Percentiles rank a stretch among this genome's conserved stretches.
These are phyloP conservation scores for Cymodocea nodosa DNA, from an alignment of 116 monocot species.

Conservation along the genomic window DNA sequence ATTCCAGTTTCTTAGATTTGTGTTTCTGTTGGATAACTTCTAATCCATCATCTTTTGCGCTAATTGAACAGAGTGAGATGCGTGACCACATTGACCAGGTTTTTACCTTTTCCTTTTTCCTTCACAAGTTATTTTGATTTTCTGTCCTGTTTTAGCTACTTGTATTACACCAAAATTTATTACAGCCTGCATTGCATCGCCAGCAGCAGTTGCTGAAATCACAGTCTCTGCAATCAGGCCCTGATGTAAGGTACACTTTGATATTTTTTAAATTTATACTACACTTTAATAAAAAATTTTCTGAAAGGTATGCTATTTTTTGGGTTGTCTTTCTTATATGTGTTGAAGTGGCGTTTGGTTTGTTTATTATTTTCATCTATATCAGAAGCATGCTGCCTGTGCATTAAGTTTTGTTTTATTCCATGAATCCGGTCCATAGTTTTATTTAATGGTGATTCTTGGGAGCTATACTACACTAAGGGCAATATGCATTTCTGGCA, in stretches of 20 bases:
- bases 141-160: not conserved
- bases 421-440: not conserved
- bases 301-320: not conserved
- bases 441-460: conserved; percentile 12
- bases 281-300: not conserved
- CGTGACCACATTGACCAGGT: conserved; percentile 67
- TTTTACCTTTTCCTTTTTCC: not conserved
- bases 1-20: not conserved
- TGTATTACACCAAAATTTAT: not conserved
- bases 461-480: conserved; percentile 31
- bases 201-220: conserved; percentile 73
- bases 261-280: not conserved
- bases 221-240: conserved; percentile 48
- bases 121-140: not conserved
- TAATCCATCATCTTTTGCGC: not conserved
- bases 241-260: conserved; percentile 60
- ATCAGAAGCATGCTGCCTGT: not conserved
- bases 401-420: conserved; percentile 3
- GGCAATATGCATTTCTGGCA: conserved; percentile 91
- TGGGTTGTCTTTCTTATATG: too few species aligned
- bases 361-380: not conserved
- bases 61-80: conserved; percentile 31
- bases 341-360: too few species aligned
- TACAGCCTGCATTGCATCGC: conserved; percentile 61
- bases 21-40: not conserved